These are phyloP conservation scores for Acer negundo DNA, from an alignment of 345 rosid species.

Conservation along the genomic window DNA sequence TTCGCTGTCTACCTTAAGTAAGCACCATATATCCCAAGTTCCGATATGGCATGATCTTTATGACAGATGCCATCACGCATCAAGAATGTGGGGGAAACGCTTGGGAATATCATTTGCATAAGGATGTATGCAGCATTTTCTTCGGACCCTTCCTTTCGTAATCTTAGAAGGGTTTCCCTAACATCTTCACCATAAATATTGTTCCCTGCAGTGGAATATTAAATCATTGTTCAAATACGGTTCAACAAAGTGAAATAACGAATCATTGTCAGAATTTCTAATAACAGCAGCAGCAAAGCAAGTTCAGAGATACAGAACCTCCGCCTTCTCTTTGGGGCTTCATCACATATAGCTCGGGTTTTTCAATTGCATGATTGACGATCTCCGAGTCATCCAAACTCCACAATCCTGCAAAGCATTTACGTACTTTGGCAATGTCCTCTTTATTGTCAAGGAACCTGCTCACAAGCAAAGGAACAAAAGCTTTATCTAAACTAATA, in stretches of 20 bases:
- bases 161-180: constrained; percentile 65
- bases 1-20: constrained; percentile 66
- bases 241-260: constrained; percentile 29
- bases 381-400: constrained; percentile 77
- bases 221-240: background rate
- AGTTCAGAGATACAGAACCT: constrained; percentile 44
- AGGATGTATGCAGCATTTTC: constrained; percentile 92
- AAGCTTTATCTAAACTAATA: background rate
- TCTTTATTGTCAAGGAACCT: constrained; percentile 80
- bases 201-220: constrained; percentile 52
- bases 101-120: constrained; percentile 96
- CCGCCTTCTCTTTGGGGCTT: constrained; percentile 99
- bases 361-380: constrained; percentile 67
- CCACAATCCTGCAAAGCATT: constrained; percentile 97
- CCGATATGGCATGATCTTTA: constrained; percentile 76
- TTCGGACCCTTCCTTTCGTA: constrained; percentile 62
- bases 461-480: constrained; percentile 16
- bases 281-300: background rate
- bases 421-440: constrained; percentile 69
- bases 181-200: constrained; percentile 86
- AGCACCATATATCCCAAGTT: constrained; percentile 85
- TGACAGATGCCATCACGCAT: constrained; percentile 75
- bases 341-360: constrained; percentile 76
- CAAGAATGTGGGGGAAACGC: constrained; percentile 56
- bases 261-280: background rate